Percentiles rank a stretch among this genome's conserved stretches.
phyloP scores from a whole-genome alignment of 129 eudicot species.

The Lactuca sativa region DNA sequence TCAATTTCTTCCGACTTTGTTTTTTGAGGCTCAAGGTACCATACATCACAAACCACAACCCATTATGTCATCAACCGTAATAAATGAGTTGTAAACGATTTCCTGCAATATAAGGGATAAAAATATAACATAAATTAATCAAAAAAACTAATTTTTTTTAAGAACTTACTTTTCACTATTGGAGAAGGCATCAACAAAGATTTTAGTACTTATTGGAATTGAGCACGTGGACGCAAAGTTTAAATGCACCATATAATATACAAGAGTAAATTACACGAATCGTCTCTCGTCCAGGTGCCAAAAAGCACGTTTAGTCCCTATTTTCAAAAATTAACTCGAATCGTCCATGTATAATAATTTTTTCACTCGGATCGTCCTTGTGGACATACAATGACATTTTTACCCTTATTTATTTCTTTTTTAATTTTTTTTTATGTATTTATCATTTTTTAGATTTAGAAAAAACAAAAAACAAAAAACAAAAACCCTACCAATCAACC shows the following conservation, averaged over 20 bases:
- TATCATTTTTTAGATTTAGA: no score
- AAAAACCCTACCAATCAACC: no score
- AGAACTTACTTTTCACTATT: conserved; percentile 83
- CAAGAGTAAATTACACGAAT: no score
- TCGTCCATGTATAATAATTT: no score
- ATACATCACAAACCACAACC: conserved; percentile 99
- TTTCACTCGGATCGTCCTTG: no score
- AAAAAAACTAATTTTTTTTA: background rate
- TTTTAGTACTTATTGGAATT: conserved; percentile 91
- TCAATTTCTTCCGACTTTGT: conserved; percentile 89
- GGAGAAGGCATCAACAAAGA: conserved; percentile 98
- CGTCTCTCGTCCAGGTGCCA: no score
- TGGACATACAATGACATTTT: no score
- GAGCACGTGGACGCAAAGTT: conserved; percentile 95
- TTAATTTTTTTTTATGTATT: no score
- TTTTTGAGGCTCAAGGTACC: conserved; percentile 97
- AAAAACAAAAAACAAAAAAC: no score
- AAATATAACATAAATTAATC: background rate
- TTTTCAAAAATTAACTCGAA: no score
- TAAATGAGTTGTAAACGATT: conserved; percentile 91
- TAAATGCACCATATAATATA: conserved; percentile 97
- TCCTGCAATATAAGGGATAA: conserved; percentile 41
- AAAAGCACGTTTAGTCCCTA: no score
- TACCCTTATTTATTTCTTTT: no score
- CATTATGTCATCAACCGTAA: conserved; percentile 98